These are phyloP conservation scores for Cladosporium colombiae DNA, from an alignment of 2,329 filamentous ascomycete genomes.

Conservation along the genomic window DNA sequence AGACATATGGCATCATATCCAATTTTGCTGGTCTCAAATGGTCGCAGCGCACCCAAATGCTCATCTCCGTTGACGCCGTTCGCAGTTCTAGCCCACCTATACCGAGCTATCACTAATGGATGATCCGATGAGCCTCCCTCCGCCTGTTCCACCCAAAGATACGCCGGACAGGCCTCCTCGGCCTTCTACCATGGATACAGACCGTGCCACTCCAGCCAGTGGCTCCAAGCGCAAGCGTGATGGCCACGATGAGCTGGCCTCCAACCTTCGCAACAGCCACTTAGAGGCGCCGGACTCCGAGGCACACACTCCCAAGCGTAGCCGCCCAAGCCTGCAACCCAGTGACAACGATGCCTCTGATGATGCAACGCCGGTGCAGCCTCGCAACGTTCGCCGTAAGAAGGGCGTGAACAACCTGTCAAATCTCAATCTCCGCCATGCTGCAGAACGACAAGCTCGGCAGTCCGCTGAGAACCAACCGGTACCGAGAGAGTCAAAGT, in stretches of 20 bases:
- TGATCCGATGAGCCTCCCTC: slow-evolving; percentile 28
- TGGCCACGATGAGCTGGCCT: slow-evolving; percentile 26
- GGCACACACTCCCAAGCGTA: slow-evolving; percentile 34
- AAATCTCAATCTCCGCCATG: slow-evolving; percentile 38
- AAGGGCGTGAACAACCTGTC: slow-evolving; percentile 38
- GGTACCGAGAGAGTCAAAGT: slow-evolving; percentile 60
- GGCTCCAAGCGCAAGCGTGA: slow-evolving; percentile 36
- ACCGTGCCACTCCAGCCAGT: slow-evolving; percentile 25
- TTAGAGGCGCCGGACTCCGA: slow-evolving; percentile 27
- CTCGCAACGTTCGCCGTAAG: slow-evolving; percentile 37
- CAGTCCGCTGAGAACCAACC: slow-evolving; percentile 19
- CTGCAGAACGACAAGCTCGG: slow-evolving; percentile 29
- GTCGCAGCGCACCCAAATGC: not conserved
- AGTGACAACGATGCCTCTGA: slow-evolving; percentile 29
- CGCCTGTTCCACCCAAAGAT: slow-evolving; percentile 37
- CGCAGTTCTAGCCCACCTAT: slow-evolving; percentile 9
- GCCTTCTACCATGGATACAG: slow-evolving; percentile 26
- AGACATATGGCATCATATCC: slow-evolving; percentile 12
- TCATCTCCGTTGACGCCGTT: slow-evolving; percentile 12
- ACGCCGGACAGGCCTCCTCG: slow-evolving; percentile 22
- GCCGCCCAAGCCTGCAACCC: slow-evolving; percentile 27
- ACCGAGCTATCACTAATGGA: slow-evolving; percentile 22
- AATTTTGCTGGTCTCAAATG: slow-evolving; percentile 7
- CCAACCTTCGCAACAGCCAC: slow-evolving; percentile 25
- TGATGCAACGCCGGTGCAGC: slow-evolving; percentile 28